Conservation (phyloP, 176 grass and related monocot species). For the Aegilops speltoides region DNA sequence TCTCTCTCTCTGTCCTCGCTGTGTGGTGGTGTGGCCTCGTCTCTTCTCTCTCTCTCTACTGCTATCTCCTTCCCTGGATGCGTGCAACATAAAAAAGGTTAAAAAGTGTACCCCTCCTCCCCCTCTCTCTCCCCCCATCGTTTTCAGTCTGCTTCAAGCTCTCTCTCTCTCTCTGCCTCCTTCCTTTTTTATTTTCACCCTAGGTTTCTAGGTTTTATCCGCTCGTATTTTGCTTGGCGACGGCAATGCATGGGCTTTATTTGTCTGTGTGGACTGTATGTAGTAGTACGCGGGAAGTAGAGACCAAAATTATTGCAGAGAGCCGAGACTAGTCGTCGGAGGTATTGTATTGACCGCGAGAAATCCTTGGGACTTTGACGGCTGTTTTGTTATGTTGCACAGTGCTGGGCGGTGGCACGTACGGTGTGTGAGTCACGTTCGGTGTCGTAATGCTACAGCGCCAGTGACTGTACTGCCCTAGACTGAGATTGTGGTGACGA, state of each 20-base stretch:
- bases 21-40: neutral
- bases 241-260: neutral
- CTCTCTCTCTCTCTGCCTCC: neutral
- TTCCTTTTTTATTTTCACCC: neutral
- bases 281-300: too few relatives aligned
- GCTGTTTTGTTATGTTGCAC: constrained; percentile 21
- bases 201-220: constrained; percentile 21
- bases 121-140: constrained; percentile 1
- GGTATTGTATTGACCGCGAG: neutral
- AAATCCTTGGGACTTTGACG: constrained; percentile 32
- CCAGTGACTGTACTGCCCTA: neutral
- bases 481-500: neutral
- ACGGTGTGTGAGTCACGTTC: neutral
- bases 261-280: neutral
- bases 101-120: constrained; percentile 32
- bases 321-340: neutral
- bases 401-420: neutral
- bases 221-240: neutral
- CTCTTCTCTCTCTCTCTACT: constrained; percentile 16
- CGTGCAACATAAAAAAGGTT: constrained; percentile 96
- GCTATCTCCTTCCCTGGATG: constrained; percentile 57
- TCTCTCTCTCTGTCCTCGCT: neutral
- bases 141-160: constrained; percentile 22
- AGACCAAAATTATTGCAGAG: constrained; percentile 7
- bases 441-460: neutral